These are phyloP conservation scores for Parsonsia alboflavescens DNA, from an alignment of 257 asterid genomes.

Conservation along the genomic window DNA sequence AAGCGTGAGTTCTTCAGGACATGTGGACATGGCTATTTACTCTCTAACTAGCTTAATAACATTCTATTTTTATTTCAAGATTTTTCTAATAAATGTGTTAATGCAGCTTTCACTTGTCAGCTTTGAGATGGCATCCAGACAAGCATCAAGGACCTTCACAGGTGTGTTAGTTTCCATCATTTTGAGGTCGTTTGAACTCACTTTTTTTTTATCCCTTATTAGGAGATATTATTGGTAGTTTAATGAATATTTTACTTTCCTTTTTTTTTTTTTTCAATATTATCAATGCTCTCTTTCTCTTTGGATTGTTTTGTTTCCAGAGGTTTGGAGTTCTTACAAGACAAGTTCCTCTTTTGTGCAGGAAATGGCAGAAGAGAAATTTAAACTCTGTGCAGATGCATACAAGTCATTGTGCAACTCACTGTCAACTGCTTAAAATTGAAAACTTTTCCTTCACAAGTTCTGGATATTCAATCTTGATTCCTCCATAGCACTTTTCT, in stretches of 20 bases:
- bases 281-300: too few relatives aligned
- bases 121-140: constrained; percentile 97
- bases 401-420: constrained; percentile 67
- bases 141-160: constrained; percentile 75
- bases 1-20: constrained; percentile 62
- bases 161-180: constrained; percentile 35
- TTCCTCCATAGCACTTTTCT: not conserved
- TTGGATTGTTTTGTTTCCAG: not conserved
- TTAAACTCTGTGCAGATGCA: constrained; percentile 66
- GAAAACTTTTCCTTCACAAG: not conserved
- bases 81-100: constrained; percentile 6
- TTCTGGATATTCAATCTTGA: not conserved
- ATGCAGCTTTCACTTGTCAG: constrained; percentile 74
- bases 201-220: too few relatives aligned
- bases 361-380: constrained; percentile 79
- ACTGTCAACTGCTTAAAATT: constrained; percentile 34
- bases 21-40: constrained; percentile 3
- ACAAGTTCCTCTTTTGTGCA: constrained; percentile 24
- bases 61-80: not conserved
- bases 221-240: too few relatives aligned
- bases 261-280: too few relatives aligned
- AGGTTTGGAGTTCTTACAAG: not conserved
- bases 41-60: not conserved
- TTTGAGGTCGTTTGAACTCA: not conserved
- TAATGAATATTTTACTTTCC: too few relatives aligned